Evolutionary conservation across 805 yeast genomes (phyloP), one percentile per base, ranked within the genome.

Genomic region (Wickerhamomyces pijperi): DNA sequence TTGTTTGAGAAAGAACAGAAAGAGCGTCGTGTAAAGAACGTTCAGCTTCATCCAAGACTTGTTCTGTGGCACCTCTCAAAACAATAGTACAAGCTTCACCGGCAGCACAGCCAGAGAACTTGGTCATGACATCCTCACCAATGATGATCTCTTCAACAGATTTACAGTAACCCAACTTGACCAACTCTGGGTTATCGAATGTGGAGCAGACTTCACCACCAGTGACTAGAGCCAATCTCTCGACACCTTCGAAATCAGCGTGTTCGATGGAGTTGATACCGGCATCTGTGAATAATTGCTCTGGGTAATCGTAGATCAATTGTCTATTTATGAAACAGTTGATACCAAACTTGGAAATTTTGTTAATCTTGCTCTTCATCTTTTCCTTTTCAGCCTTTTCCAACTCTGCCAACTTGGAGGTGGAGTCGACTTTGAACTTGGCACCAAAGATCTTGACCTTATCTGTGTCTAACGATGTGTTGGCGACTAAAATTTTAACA

Each of bases 141-240:
- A 92, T 83, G 47, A 87, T 75, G 32, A 90, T 67, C 63, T 92
- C 98, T 62, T 90, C 97, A 51, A 92, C 86, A 19, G 70, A 52
- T 34, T 87, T 92, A 70, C 97, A 90, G 57, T 77, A 72, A 35
- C 98, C 98, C 38, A 88, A 64, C 58, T 76, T 81, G 41, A 84
- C 95, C 41, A 73, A 72, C 39, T 83, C 94, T 19, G 97, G 95
- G 49, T 79, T 71, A 57, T 92, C 99, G 58, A 92, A 92, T 2
- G 97, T 90, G 7, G 97, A 87, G 2, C 80, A 95, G 39, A 92
- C 97, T 68, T 92, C 97, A 56, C 96, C 98, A 38, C 98, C 98
- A 12, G 97, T 88, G 25, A 87, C 98, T 32, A 90, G 68, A 3
- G 98, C 95, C 49, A 92, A 73, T 58, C 97, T 78, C 67, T 92